Conservation (phyloP, 2,329 filamentous ascomycete species). For the Aspergillus eucalypticola region DNA sequence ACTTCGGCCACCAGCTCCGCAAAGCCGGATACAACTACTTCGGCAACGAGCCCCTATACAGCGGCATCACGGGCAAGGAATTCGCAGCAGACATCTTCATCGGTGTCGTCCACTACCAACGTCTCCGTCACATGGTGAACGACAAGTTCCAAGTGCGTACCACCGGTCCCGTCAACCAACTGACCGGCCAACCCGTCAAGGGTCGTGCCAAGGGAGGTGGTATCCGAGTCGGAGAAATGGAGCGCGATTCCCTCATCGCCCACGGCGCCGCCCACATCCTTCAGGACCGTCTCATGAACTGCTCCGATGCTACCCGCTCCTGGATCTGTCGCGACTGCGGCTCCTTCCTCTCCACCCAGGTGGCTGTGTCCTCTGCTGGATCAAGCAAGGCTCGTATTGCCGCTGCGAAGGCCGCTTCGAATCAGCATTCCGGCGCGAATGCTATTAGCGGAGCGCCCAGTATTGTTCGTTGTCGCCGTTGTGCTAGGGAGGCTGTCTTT, state of each 20-base stretch:
- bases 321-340: conserved; percentile 91
- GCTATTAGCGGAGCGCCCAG: conserved; percentile 61
- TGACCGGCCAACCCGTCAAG: conserved; percentile 96
- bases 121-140: conserved; percentile 98
- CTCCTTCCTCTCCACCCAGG: conserved; percentile 82
- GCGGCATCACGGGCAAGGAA: conserved; percentile 91
- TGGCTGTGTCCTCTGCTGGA: conserved; percentile 40
- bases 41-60: conserved; percentile 98
- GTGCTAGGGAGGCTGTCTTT: conserved; percentile 64
- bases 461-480: conserved; percentile 76
- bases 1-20: conserved; percentile 92
- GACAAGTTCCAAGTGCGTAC: conserved; percentile 99
- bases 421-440: conserved; percentile 44
- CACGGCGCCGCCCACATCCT: conserved; percentile 94
- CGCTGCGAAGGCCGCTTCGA: conserved; percentile 33
- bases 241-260: conserved; percentile 89
- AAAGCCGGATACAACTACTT: conserved; percentile 97
- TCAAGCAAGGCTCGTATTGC: conserved; percentile 31
- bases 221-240: conserved; percentile 99
- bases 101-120: conserved; percentile 96
- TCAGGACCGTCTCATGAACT: conserved; percentile 95
- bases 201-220: conserved; percentile 93
- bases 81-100: conserved; percentile 94
- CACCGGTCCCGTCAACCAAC: conserved; percentile 84
- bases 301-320: conserved; percentile 85